Evolutionary conservation across 257 asterid species (phyloP).

Genomic region (Nicotiana noctiflora): DNA sequence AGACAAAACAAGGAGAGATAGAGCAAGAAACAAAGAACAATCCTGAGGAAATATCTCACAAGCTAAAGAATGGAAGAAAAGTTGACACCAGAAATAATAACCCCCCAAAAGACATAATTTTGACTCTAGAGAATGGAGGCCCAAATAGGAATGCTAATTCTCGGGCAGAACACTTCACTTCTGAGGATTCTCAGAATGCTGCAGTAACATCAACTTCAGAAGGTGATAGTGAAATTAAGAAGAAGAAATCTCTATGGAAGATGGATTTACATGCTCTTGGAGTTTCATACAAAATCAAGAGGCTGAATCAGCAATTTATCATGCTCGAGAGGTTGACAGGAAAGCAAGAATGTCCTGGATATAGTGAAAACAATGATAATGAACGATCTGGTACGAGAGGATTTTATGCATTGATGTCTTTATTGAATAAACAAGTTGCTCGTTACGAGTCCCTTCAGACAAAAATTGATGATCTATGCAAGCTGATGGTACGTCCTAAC

Average conservation of each 20-base stretch:
- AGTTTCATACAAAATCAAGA: conserved; percentile 82
- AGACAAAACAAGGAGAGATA: conserved; percentile 45
- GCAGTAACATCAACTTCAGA: conserved; percentile 30
- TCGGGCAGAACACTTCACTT: conserved; percentile 28
- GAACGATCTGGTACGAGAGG: conserved; percentile 29
- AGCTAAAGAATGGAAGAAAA: conserved; percentile 17
- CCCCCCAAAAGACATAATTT: conserved; percentile 51
- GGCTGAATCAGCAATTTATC: conserved; percentile 79
- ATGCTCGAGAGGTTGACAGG: conserved; percentile 79
- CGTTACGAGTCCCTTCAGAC: conserved; percentile 81
- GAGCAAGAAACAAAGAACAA: conserved; percentile 35
- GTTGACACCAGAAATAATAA: conserved; percentile 22
- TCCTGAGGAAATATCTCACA: conserved; percentile 22
- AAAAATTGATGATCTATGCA: conserved; percentile 71
- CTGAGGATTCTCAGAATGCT: conserved; percentile 19
- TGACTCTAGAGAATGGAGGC: conserved; percentile 36
- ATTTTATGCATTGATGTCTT: conserved; percentile 39
- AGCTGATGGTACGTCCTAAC: conserved; percentile 55
- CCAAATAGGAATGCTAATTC: conserved; percentile 13
- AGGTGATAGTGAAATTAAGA: conserved; percentile 26
- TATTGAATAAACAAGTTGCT: conserved; percentile 65
- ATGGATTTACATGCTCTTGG: conserved; percentile 94
- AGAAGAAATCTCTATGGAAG: conserved; percentile 37
- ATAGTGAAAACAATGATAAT: conserved; percentile 21
- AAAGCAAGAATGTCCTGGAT: conserved; percentile 47